Conservation (phyloP, 2,329 filamentous ascomycete genomes). For the Paraphaeosphaeria minitans region DNA sequence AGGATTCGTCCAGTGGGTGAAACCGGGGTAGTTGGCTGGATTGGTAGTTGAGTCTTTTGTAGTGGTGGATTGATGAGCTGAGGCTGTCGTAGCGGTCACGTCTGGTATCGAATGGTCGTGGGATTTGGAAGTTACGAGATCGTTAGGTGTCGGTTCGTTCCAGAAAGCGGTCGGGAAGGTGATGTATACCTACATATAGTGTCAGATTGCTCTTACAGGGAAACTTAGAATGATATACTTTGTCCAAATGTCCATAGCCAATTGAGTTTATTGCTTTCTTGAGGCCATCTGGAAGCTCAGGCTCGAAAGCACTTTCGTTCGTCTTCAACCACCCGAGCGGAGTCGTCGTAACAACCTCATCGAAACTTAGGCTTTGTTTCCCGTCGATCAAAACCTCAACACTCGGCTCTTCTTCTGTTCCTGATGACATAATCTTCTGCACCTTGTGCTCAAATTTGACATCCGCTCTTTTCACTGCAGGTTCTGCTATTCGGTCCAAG, state of each 20-base stretch:
- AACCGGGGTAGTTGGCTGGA: conserved; percentile 61
- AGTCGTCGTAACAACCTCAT: conserved; percentile 70
- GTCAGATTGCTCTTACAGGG: conserved; percentile 10
- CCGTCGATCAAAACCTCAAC: conserved; percentile 53
- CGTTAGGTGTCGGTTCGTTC: conserved; percentile 48
- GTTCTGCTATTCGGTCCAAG: conserved; percentile 63
- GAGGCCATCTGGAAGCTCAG: conserved; percentile 63
- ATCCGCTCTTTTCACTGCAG: conserved; percentile 60
- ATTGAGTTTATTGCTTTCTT: conserved; percentile 66
- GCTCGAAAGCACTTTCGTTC: conserved; percentile 59
- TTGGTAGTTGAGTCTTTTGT: conserved; percentile 31
- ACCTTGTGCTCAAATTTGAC: conserved; percentile 59
- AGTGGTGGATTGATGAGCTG: conserved; percentile 38
- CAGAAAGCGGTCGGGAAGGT: conserved; percentile 80
- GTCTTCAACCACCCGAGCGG: conserved; percentile 64
- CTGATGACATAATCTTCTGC: conserved; percentile 45
- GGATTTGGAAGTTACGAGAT: neutral
- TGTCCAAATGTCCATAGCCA: conserved; percentile 73
- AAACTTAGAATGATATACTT: conserved; percentile 52
- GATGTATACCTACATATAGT: conserved; percentile 46
- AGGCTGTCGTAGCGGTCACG: conserved; percentile 44
- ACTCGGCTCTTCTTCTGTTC: conserved; percentile 21
- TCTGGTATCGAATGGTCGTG: conserved; percentile 37
- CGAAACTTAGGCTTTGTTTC: conserved; percentile 59
- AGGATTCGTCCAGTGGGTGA: conserved; percentile 77